Conservation (phyloP, 345 rosid genomes). For the Angophora floribunda region DNA sequence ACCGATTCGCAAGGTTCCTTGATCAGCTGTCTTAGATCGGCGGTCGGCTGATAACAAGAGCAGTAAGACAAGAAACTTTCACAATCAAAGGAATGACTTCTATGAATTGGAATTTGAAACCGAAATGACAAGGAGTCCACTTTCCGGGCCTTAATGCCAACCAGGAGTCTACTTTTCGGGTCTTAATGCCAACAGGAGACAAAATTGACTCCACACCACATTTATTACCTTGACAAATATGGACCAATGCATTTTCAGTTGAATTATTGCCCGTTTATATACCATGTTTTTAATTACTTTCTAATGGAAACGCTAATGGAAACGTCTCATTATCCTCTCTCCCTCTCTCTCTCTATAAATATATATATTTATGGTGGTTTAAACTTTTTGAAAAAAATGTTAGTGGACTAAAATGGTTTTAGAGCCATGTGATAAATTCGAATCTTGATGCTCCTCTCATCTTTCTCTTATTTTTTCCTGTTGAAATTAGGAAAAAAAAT, state of each 20-base stretch:
- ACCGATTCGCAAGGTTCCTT: constrained; percentile 31
- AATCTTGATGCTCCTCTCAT: not conserved
- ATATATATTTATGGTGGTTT: too few relatives aligned
- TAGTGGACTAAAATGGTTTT: not conserved
- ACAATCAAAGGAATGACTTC: not conserved
- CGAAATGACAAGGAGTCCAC: not conserved
- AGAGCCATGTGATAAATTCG: not conserved
- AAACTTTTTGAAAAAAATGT: not conserved
- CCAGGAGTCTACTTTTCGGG: not conserved
- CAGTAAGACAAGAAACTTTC: not conserved
- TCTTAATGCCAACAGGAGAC: not conserved
- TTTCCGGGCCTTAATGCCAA: not conserved
- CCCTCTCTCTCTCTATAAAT: too few relatives aligned
- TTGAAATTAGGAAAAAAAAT: not conserved
- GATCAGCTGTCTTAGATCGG: constrained; percentile 8
- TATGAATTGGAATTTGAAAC: not conserved
- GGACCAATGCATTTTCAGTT: not conserved
- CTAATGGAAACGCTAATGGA: not conserved
- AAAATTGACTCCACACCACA: not conserved
- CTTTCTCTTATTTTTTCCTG: not conserved
- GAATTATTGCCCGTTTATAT: not conserved
- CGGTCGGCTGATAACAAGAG: constrained; percentile 4
- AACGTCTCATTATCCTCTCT: not conserved
- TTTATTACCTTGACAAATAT: not conserved
- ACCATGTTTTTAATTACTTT: not conserved